phyloP scores from a whole-genome alignment of 2,329 filamentous ascomycete genomes.

The Trichoderma sp. region DNA sequence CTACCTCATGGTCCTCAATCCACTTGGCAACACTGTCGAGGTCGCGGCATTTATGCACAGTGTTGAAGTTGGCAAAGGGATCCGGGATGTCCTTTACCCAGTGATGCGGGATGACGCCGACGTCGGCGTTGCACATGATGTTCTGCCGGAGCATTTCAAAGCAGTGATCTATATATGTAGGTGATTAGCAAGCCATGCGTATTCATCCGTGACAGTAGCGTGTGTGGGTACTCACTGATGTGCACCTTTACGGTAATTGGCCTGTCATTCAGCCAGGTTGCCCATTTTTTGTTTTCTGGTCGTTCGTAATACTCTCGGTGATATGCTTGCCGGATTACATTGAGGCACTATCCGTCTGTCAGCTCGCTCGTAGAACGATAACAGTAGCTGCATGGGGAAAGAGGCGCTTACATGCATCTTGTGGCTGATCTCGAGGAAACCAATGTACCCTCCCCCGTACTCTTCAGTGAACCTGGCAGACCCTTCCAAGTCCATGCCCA shows the following conservation, averaged over 20 bases:
- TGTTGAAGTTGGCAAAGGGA: conserved; percentile 6
- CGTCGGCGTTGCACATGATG: conserved; percentile 4
- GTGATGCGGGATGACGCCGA: conserved; percentile 3
- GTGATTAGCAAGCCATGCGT: not conserved
- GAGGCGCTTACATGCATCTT: not conserved
- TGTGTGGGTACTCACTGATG: too few relatives aligned
- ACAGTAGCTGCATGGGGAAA: too few relatives aligned
- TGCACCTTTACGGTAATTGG: not conserved
- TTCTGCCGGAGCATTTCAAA: conserved; percentile 10
- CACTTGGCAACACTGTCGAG: not conserved
- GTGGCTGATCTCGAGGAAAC: conserved; percentile 7
- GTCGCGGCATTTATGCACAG: conserved; percentile 3
- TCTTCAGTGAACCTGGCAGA: not conserved
- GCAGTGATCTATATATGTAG: conserved; percentile 1
- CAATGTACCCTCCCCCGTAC: conserved; percentile 5
- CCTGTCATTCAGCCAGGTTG: not conserved
- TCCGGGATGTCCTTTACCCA: conserved; percentile 5
- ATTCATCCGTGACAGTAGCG: too few relatives aligned
- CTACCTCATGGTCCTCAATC: conserved; percentile 1
- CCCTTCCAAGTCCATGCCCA: conserved; percentile 3
- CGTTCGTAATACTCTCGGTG: conserved; percentile 1
- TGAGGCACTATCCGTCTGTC: not conserved
- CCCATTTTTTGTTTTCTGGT: conserved; percentile 5
- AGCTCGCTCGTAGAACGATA: not conserved
- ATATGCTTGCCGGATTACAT: conserved; percentile 5